phyloP scores from a whole-genome alignment of 129 eudicot genomes.

The Artemisia annua region DNA sequence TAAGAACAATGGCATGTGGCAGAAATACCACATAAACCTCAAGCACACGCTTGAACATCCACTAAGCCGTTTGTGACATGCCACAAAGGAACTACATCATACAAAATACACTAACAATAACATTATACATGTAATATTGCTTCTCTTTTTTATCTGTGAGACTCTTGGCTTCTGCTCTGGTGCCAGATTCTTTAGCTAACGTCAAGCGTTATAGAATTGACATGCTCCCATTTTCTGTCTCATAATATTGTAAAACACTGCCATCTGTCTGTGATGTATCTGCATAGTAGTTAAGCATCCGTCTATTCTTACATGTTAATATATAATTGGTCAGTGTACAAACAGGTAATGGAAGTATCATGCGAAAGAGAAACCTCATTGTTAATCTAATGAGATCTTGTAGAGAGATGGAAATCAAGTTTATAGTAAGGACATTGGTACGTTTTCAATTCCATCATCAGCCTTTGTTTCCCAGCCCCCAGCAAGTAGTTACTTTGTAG shows the following conservation, averaged over 20 bases:
- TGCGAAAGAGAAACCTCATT: slow-evolving; percentile 72
- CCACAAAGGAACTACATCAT: no score
- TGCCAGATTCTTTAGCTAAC: slow-evolving; percentile 14
- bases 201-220: slow-evolving; percentile 4
- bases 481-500: no score
- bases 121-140: no score
- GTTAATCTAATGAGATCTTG: slow-evolving; percentile 88
- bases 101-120: no score
- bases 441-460: slow-evolving; percentile 15
- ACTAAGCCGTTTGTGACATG: no score
- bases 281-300: neutral
- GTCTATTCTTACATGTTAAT: slow-evolving; percentile 28
- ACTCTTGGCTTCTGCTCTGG: neutral
- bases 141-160: neutral
- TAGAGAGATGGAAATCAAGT: slow-evolving; percentile 95
- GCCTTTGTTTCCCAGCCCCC: slow-evolving; percentile 7
- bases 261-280: slow-evolving; percentile 13
- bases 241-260: neutral
- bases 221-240: neutral
- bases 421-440: slow-evolving; percentile 93
- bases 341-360: slow-evolving; percentile 81
- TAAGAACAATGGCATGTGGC: no score
- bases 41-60: no score
- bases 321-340: slow-evolving; percentile 68
- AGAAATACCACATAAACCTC: no score